phyloP scores from a whole-genome alignment of 768 basidiomycete genomes.

The Nidularia pulvinata region DNA sequence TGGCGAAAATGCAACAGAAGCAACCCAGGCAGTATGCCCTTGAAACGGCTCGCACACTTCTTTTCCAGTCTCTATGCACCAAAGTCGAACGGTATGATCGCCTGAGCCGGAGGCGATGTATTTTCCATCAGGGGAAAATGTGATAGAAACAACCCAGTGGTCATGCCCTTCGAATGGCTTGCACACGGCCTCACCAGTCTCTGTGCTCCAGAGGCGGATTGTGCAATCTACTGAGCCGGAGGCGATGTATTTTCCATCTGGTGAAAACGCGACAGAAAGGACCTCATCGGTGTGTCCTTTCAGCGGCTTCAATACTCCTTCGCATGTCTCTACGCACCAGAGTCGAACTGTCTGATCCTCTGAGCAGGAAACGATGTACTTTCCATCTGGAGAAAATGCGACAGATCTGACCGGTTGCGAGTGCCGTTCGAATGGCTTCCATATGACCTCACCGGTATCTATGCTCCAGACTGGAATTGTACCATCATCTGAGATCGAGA shows the following conservation, averaged over 20 bases:
- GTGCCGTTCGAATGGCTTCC: conserved; percentile 10
- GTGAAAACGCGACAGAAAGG: conserved; percentile 12
- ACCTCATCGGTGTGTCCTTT: conserved; percentile 9
- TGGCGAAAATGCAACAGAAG: conserved; percentile 8
- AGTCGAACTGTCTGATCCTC: conserved; percentile 14
- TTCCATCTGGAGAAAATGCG: conserved; percentile 15
- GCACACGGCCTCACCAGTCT: conserved; percentile 5
- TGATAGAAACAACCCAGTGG: conserved; percentile 29
- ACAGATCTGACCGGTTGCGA: conserved; percentile 8
- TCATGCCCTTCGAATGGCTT: conserved; percentile 13
- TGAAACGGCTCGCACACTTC: neutral
- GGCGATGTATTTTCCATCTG: conserved; percentile 8
- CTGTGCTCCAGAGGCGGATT: conserved; percentile 12
- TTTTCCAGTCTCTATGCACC: conserved; percentile 1
- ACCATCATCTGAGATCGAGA: conserved; percentile 33
- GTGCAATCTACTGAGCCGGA: conserved; percentile 12
- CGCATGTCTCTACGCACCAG: conserved; percentile 11
- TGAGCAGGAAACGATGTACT: conserved; percentile 13
- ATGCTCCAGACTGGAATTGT: conserved; percentile 33
- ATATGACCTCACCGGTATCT: conserved; percentile 13
- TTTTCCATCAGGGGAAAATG: conserved; percentile 16
- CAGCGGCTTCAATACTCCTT: conserved; percentile 4
- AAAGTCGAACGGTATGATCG: conserved; percentile 5
- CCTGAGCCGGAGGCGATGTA: conserved; percentile 4
- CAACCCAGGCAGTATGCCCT: neutral